Conservation (phyloP, 768 basidiomycete species). For the Baorangia bicolor region DNA sequence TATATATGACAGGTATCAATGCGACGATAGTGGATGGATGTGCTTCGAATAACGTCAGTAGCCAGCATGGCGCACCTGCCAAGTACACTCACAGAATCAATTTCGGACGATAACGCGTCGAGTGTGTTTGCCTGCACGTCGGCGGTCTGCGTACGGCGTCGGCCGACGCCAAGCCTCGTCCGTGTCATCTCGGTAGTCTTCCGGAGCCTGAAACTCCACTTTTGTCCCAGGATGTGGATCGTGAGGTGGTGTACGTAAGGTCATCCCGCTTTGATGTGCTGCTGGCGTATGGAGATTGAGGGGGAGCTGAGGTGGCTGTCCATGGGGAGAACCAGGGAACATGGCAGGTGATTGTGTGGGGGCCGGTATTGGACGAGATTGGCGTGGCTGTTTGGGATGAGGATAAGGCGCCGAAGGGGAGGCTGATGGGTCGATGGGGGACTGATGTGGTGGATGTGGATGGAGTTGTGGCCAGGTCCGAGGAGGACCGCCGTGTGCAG, state of each 20-base stretch:
- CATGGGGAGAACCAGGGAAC: constrained; percentile 32
- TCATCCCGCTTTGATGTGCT: constrained; percentile 25
- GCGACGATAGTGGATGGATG: constrained; percentile 13
- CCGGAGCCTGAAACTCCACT: constrained; percentile 34
- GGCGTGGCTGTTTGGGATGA: constrained; percentile 34
- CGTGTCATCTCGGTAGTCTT: constrained; percentile 54
- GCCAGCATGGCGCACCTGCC: background rate
- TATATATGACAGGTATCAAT: constrained; percentile 25
- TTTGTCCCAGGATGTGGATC: constrained; percentile 37
- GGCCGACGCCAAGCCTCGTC: constrained; percentile 75
- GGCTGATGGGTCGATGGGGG: constrained; percentile 24
- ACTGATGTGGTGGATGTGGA: constrained; percentile 29
- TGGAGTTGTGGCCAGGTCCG: constrained; percentile 34
- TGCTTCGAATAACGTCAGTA: background rate
- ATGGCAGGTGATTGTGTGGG: constrained; percentile 29
- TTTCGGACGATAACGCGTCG: constrained; percentile 61
- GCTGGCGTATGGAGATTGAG: constrained; percentile 32
- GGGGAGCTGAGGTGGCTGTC: constrained; percentile 33
- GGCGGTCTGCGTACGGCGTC: constrained; percentile 70
- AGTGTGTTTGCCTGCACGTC: constrained; percentile 80
- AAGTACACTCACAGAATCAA: constrained; percentile 14
- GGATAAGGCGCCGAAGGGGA: constrained; percentile 36
- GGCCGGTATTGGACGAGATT: constrained; percentile 21
- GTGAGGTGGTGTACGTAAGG: constrained; percentile 49
- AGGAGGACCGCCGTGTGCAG: constrained; percentile 24